Base-by-base conservation (phyloP, 352 stramenopile genomes). In the Pythium monospermum region DNA sequence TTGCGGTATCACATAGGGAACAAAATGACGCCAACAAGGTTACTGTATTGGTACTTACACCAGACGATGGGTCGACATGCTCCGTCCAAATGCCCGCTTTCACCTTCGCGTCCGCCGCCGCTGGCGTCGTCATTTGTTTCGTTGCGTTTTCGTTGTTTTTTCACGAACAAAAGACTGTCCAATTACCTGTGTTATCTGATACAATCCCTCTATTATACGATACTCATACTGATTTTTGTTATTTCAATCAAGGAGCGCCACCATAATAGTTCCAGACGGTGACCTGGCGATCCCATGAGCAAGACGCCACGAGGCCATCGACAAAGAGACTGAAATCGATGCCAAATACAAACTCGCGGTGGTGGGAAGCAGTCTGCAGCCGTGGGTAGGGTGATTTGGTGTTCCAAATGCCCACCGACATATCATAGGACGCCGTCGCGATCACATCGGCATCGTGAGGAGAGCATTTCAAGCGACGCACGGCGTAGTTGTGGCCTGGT, bases 361-460 rank as follows among this genome's bases (percentile, higher is more conserved):
- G 87, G 48, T 93, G 81, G 36, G 68, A 58, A 8, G 82, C 82
- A 19, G 68, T 83, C 58, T 93, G 82, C 49, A 92, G 69, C 12
- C 76, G 66, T 26, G 81, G 72, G 60, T 86, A 85, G n/a, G 73
- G 76, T 33, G 80, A 84, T 45, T 83, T 82, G 19, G 70, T 88
- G 66, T 95, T 87, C 88, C 88, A 96, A 10, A 96, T 55, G 7
- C 84, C 70, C 6, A 94, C 83, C 19, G 83, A 85, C 88, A 96
- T 96, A 71, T 96, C 88, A 61, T 96, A 96, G 16, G 87, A 96
- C 48, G 65, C 77, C 4, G 80, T 87, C 15, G 75, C 88, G 32
- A 96, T 73, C 44, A 96, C 65, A 35, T 92, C 69, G 15, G 65
- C 55, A 52, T 88, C 76, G 37, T 96, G 82, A 1, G 88, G 87